Percentiles rank a stretch among this genome's conserved stretches.
phyloP scores from a whole-genome alignment of 2,329 filamentous ascomycete species.

The Lasiodiplodia theobromae region DNA sequence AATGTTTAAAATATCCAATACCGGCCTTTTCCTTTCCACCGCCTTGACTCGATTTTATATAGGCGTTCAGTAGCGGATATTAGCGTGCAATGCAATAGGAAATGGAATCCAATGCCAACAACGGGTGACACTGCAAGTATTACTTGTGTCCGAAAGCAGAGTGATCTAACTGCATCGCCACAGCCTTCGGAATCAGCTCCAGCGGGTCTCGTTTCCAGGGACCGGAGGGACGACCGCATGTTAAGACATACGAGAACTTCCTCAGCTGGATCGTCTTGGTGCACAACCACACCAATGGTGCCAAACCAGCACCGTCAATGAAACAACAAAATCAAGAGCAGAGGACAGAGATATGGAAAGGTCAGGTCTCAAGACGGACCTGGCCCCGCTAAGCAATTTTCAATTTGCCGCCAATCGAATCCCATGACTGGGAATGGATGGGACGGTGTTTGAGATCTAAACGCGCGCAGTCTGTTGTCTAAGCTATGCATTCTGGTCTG shows the following conservation, averaged over 20 bases:
- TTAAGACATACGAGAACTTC: background rate
- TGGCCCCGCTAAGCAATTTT: background rate
- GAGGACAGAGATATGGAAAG: background rate
- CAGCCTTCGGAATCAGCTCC: background rate
- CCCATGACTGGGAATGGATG: background rate
- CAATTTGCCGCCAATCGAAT: background rate
- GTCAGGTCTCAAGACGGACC: background rate
- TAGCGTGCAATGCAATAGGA: background rate
- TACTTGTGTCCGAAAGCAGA: background rate
- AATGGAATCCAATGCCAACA: background rate
- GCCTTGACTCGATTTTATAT: background rate
- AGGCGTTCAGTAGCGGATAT: background rate
- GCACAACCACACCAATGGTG: background rate
- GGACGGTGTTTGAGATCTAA: background rate
- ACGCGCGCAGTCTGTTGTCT: background rate
- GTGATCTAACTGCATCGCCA: background rate
- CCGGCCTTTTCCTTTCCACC: background rate
- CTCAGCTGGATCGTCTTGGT: background rate
- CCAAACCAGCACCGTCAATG: background rate
- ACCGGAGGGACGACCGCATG: background rate
- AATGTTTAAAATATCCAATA: background rate
- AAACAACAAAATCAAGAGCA: background rate
- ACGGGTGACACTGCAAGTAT: background rate
- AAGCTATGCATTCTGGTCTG: background rate
- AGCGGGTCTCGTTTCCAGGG: background rate